These are phyloP conservation scores for Fusarium caatingaense DNA, from an alignment of 2,329 filamentous ascomycete genomes.

Conservation along the genomic window DNA sequence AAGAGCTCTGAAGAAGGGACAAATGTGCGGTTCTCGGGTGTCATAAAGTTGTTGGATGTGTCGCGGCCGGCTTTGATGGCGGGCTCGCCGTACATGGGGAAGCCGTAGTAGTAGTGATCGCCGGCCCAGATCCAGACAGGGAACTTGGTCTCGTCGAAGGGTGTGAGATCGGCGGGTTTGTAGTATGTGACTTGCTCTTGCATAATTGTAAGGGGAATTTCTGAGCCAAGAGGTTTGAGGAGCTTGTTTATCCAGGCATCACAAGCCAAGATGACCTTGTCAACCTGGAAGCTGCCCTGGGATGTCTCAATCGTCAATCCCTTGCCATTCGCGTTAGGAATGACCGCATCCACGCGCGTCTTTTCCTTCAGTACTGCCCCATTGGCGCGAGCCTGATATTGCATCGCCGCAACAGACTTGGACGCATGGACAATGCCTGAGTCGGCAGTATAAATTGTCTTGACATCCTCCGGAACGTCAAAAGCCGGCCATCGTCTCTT, in stretches of 20 bases:
- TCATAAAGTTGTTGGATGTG: conserved; percentile 30
- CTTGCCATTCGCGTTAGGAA: not conserved
- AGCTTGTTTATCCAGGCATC: conserved; percentile 39
- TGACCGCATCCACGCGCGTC: conserved; percentile 12
- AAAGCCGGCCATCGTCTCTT: conserved; percentile 40
- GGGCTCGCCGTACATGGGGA: conserved; percentile 32
- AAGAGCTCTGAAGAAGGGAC: conserved; percentile 13
- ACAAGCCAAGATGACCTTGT: conserved; percentile 26
- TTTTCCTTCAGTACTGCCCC: conserved; percentile 27
- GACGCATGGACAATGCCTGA: conserved; percentile 39
- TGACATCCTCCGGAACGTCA: conserved; percentile 16
- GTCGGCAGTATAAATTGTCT: conserved; percentile 41
- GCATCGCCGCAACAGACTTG: conserved; percentile 28
- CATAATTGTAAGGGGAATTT: conserved; percentile 35
- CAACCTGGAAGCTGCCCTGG: conserved; percentile 12
- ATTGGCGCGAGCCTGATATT: conserved; percentile 21
- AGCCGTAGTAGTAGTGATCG: conserved; percentile 16
- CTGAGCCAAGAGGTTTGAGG: conserved; percentile 12
- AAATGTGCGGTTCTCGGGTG: conserved; percentile 28
- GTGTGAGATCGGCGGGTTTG: conserved; percentile 12
- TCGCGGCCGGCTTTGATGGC: conserved; percentile 36
- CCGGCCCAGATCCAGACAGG: conserved; percentile 39
- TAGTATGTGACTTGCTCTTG: conserved; percentile 42
- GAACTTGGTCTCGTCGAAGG: conserved; percentile 20
- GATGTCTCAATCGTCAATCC: conserved; percentile 25